Percentiles rank a stretch among this genome's conserved stretches.
Conservation (phyloP, 805 yeast species). For the Ascoidea rubescens region DNA sequence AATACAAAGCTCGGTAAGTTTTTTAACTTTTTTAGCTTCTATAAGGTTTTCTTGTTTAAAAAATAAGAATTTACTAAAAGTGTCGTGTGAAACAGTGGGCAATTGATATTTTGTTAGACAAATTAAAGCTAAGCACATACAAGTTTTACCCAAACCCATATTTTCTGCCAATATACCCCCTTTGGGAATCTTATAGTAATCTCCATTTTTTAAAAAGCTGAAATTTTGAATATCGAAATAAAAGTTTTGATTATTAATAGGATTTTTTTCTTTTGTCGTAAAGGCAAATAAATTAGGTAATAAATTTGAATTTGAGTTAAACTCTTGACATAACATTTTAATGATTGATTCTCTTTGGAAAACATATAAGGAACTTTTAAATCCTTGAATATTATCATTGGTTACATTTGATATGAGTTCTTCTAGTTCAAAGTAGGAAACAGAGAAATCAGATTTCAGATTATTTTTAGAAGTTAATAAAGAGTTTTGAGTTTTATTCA, state of each 20-base stretch:
- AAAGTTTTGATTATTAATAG: constrained; percentile 9
- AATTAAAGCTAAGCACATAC: constrained; percentile 52
- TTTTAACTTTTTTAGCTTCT: constrained; percentile 9
- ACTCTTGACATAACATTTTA: constrained; percentile 44
- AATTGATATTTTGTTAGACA: constrained; percentile 40
- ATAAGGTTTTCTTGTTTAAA: constrained; percentile 2
- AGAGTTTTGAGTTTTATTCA: constrained; percentile 6
- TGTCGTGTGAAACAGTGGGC: constrained; percentile 25
- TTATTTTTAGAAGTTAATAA: too few relatives aligned
- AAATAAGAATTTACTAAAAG: too few relatives aligned
- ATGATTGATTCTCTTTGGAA: constrained; percentile 50
- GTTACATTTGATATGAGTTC: constrained; percentile 14
- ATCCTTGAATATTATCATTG: constrained; percentile 26
- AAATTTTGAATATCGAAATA: constrained; percentile 24
- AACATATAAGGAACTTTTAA: constrained; percentile 35
- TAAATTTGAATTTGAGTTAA: constrained; percentile 17
- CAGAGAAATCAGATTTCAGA: too few relatives aligned
- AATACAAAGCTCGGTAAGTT: constrained; percentile 27
- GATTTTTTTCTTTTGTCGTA: constrained; percentile 10
- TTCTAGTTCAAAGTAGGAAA: constrained; percentile 3
- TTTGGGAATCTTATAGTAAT: constrained; percentile 30
- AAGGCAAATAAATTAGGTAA: constrained; percentile 23
- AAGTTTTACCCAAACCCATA: constrained; percentile 76
- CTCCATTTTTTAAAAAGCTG: constrained; percentile 23
- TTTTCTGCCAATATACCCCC: constrained; percentile 74